These are phyloP conservation scores for Macrocystidia cucumis DNA, from an alignment of 1,284 basidiomycete genomes.

Conservation along the genomic window DNA sequence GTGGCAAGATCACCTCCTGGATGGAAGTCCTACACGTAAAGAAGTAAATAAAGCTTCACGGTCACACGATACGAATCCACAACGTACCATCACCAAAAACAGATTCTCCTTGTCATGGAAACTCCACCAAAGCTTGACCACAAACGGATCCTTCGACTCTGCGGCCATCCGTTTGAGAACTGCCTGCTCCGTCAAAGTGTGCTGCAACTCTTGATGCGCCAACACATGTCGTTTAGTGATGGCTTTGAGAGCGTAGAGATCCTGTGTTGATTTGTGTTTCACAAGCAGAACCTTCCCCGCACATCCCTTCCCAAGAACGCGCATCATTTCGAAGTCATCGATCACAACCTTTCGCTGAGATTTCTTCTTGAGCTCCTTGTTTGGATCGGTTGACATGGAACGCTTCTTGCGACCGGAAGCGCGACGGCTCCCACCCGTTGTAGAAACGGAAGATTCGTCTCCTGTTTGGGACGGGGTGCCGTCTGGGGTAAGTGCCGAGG, in stretches of 20 bases:
- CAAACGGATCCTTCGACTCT: slow-evolving; percentile 80
- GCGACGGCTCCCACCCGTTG: slow-evolving; percentile 28
- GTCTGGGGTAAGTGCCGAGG: slow-evolving; percentile 32
- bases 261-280: slow-evolving; percentile 61
- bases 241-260: slow-evolving; percentile 89
- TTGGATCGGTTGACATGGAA: slow-evolving; percentile 42
- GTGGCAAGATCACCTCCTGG: slow-evolving; percentile 95
- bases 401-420: slow-evolving; percentile 44
- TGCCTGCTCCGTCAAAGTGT: slow-evolving; percentile 92
- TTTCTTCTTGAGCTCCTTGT: slow-evolving; percentile 40
- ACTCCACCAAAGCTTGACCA: slow-evolving; percentile 91
- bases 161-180: slow-evolving; percentile 88
- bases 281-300: slow-evolving; percentile 92
- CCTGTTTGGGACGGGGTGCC: slow-evolving; percentile 46
- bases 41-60: slow-evolving; percentile 15
- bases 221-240: slow-evolving; percentile 95
- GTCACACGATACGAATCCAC: slow-evolving; percentile 10
- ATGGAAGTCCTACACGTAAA: slow-evolving; percentile 76
- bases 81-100: slow-evolving; percentile 77
- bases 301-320: slow-evolving; percentile 93
- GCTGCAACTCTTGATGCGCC: slow-evolving; percentile 90
- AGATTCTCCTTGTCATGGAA: slow-evolving; percentile 95
- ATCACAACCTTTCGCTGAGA: slow-evolving; percentile 66
- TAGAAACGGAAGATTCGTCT: slow-evolving; percentile 51
- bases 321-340: slow-evolving; percentile 94